Evolutionary conservation across 768 basidiomycete species (phyloP), one percentile per base, ranked within the genome.

Genomic region (Nidula microcarpa): DNA sequence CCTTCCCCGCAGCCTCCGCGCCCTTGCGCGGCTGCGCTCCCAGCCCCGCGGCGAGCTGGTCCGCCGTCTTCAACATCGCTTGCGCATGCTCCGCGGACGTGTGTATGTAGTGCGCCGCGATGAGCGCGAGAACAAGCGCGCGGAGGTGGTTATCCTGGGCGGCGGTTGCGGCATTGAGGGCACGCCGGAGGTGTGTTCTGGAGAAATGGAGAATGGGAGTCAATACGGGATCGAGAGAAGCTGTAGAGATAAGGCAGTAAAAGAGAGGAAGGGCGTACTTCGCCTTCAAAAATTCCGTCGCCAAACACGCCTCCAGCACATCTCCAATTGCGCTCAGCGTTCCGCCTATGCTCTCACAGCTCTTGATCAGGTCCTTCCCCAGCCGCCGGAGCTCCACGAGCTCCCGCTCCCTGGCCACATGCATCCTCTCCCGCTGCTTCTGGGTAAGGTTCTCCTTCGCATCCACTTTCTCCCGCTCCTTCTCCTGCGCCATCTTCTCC

Each of bases 71-170:
- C 1, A 92, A 67, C 73, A 89, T 86, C 50, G 75, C 71, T 61
- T 76, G 72, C 5, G 89, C 88, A 55, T 90, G 84, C n/a, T 83
- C 81, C 2, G 74, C 74, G 0, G 87, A 79, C 0, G 89, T 90
- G 52, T 89, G 80, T 30, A 87, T 60, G 55, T 89, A 91, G 56
- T 90, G 86, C 30, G 85, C 77, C 1, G 88, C 77, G 9, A 85
- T 78, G 14, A 91, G 74, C 2, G 86, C 81, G 14, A 91, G 72
- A 3, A 90, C 73, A 1, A 89, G 69, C 10, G 87, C 86, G 7
- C 88, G 85, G 16, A 90, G 68, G 61, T 91, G 80, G 56, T 89
- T 91, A 55, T 91, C 89, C 16, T 78, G 81, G 3, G 85, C 75
- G 1, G 65, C 59, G 1, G 79, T 83, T 0, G 83, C 79, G 11